A percentile compares a stretch with the other conserved stretches of the same genome.
Conservation (phyloP, 2,329 filamentous ascomycete genomes). For the Scopulariopsis brevicaulis region DNA sequence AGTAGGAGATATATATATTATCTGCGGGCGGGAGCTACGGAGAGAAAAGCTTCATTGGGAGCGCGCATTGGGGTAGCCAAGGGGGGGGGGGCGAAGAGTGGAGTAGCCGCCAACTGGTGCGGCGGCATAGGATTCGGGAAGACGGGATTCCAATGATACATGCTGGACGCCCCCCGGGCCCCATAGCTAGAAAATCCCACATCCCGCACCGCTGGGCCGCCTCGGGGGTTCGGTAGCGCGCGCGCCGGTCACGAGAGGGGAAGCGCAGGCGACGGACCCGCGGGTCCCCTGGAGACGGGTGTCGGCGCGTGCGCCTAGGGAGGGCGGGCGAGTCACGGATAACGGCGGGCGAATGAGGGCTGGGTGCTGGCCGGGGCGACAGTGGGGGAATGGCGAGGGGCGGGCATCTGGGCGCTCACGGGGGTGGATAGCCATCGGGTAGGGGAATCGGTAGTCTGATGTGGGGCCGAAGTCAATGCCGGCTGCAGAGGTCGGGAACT, state of each 20-base stretch:
- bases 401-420: background rate
- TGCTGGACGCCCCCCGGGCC: background rate
- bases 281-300: background rate
- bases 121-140: background rate
- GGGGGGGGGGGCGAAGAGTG: background rate
- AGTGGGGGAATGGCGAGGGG: background rate
- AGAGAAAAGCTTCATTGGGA: background rate
- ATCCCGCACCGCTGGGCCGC: background rate
- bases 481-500: slow-evolving; percentile 9
- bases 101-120: background rate
- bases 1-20: background rate
- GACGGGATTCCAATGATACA: background rate
- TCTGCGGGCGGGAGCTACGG: background rate
- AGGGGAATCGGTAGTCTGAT: slow-evolving; percentile 13
- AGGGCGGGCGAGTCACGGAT: background rate
- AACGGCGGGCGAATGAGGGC: background rate
- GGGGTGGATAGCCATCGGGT: slow-evolving; percentile 12
- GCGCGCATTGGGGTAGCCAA: background rate
- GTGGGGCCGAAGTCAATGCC: slow-evolving; percentile 8
- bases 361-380: background rate
- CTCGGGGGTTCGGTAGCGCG: background rate
- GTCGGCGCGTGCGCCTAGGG: background rate
- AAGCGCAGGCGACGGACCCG: background rate
- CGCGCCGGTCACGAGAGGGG: background rate
- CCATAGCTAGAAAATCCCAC: background rate